These are phyloP conservation scores for Psidium guajava DNA, from an alignment of 345 rosid species.

Conservation along the genomic window DNA sequence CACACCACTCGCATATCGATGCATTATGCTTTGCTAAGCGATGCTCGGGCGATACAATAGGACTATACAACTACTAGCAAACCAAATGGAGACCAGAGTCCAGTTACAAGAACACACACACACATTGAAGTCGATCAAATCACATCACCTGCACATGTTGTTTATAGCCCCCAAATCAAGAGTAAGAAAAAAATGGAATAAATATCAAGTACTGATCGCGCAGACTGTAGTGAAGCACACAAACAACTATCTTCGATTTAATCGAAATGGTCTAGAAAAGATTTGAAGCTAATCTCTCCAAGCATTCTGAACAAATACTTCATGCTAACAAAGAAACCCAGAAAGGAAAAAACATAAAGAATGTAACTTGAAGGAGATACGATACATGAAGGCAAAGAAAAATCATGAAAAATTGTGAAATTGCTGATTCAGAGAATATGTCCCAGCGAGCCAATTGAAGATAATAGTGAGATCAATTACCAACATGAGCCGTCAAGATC, in stretches of 20 bases:
- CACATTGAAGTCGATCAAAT: neutral
- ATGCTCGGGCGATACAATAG: neutral
- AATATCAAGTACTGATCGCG: neutral
- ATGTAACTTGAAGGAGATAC: neutral
- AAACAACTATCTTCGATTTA: neutral
- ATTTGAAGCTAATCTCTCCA: neutral
- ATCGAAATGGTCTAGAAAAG: neutral
- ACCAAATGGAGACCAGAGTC: neutral
- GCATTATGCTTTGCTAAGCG: neutral
- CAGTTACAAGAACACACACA: neutral
- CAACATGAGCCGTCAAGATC: conserved; percentile 58
- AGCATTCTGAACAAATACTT: neutral
- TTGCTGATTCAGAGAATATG: neutral
- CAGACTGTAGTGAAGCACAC: neutral
- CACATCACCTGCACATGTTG: neutral
- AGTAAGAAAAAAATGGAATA: neutral
- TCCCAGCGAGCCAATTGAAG: neutral
- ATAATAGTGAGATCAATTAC: conserved; percentile 10
- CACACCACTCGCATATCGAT: neutral
- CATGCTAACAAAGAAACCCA: neutral
- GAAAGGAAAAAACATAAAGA: neutral
- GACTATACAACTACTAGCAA: neutral
- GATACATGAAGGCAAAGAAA: neutral
- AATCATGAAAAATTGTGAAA: neutral
- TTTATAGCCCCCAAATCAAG: neutral